Percentiles rank a stretch among this genome's conserved stretches.
These are phyloP conservation scores for Neospora caninum DNA, from an alignment of 169 alveolate species.

Conservation along the genomic window DNA sequence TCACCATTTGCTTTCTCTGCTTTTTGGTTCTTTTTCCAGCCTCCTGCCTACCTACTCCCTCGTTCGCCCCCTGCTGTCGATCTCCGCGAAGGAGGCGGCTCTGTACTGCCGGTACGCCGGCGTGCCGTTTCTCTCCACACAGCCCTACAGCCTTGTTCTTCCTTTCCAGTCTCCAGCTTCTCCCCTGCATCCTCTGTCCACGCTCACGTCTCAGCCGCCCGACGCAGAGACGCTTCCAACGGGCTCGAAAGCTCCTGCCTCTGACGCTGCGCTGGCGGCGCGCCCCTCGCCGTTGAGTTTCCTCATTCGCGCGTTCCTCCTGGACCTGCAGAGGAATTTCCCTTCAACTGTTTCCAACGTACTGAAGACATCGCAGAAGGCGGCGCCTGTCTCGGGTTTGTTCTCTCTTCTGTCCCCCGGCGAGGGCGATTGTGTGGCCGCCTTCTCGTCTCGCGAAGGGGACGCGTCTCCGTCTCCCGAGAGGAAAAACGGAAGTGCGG, in stretches of 20 bases:
- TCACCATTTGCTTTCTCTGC: too few relatives aligned
- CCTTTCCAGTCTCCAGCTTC: not conserved
- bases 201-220: not conserved
- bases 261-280: not conserved
- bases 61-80: not conserved
- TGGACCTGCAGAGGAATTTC: not conserved
- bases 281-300: not conserved
- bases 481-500: too few relatives aligned
- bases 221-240: not conserved
- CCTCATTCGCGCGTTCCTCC: not conserved
- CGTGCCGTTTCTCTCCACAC: not conserved
- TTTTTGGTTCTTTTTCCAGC: not conserved
- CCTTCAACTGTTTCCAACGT: conserved; percentile 11
- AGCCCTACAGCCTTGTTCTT: not conserved
- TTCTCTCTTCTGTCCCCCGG: not conserved
- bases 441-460: not conserved
- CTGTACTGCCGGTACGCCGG: conserved; percentile 22
- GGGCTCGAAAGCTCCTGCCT: not conserved
- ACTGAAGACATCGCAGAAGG: conserved; percentile 24
- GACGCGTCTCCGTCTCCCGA: not conserved
- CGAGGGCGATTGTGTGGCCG: too few relatives aligned
- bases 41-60: not conserved
- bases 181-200: not conserved
- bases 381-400: not conserved
- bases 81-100: conserved; percentile 25